Evolutionary conservation across 1,284 basidiomycete species (phyloP).

Genomic region (Puccinia novopanici): DNA sequence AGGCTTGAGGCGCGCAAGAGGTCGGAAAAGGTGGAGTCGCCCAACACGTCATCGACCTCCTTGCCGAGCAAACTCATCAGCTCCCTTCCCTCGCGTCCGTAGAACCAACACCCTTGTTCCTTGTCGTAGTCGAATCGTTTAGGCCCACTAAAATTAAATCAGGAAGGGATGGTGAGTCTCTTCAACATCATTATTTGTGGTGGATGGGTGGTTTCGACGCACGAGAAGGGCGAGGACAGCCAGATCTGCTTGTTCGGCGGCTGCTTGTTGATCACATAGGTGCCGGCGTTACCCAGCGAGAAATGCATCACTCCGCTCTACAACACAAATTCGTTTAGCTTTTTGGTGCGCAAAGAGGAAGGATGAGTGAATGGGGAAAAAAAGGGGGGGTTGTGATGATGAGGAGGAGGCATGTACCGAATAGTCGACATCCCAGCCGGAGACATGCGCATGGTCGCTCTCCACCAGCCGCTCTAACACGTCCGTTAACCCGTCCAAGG

Average conservation of each 20-base stretch:
- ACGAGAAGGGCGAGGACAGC: conserved; percentile 50
- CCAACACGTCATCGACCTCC: conserved; percentile 24
- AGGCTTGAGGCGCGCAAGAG: neutral
- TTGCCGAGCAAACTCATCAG: conserved; percentile 24
- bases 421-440: conserved; percentile 49
- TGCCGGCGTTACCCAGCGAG: conserved; percentile 23
- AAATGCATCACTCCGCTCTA: conserved; percentile 49
- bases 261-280: conserved; percentile 49
- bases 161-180: no score
- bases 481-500: conserved; percentile 29
- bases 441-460: conserved; percentile 32
- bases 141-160: no score
- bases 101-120: conserved; percentile 27
- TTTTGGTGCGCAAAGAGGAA: neutral
- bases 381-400: neutral
- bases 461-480: conserved; percentile 39
- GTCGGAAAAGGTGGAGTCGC: conserved; percentile 12
- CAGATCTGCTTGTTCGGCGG: conserved; percentile 50
- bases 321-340: no score
- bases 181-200: neutral
- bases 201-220: no score
- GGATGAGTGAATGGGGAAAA: neutral
- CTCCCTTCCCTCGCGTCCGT: conserved; percentile 29
- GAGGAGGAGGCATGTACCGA: conserved; percentile 15
- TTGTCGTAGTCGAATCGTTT: conserved; percentile 49